Conservation (phyloP, 2,329 filamentous ascomycete genomes). For the Talaromyces funiculosus region DNA sequence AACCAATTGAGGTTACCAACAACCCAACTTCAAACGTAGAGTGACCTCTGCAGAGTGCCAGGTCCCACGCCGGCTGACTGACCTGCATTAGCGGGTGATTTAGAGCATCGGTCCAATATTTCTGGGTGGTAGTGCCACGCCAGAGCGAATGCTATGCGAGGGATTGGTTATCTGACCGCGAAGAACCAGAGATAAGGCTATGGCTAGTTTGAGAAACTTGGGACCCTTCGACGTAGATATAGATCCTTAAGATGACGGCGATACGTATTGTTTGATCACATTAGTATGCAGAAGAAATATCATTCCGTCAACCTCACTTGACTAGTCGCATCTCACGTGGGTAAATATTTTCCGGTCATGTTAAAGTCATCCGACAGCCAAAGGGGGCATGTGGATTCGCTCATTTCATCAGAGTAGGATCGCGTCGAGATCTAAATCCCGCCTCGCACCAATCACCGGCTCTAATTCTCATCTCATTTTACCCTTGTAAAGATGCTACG, state of each 20-base stretch:
- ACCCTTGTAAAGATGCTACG: neutral
- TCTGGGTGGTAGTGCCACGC: neutral
- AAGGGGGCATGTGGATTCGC: neutral
- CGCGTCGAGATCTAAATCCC: constrained; percentile 2
- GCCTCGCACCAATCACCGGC: neutral
- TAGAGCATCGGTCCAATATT: neutral
- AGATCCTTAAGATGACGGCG: neutral
- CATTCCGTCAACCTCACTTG: neutral
- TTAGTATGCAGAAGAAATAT: neutral
- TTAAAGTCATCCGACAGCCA: neutral
- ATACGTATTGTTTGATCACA: neutral
- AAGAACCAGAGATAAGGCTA: neutral
- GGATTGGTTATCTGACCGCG: neutral
- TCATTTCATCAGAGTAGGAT: constrained; percentile 6
- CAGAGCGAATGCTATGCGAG: neutral
- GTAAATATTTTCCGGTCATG: neutral
- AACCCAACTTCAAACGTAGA: neutral
- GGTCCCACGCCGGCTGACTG: neutral
- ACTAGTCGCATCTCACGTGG: neutral
- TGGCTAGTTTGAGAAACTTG: neutral
- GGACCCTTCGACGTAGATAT: neutral
- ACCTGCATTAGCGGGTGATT: constrained; percentile 3
- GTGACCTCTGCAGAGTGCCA: neutral
- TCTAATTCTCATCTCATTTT: neutral
- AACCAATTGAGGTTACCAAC: neutral